phyloP scores from a whole-genome alignment of 805 yeast genomes.

The Wickerhamiella bombiphila region DNA sequence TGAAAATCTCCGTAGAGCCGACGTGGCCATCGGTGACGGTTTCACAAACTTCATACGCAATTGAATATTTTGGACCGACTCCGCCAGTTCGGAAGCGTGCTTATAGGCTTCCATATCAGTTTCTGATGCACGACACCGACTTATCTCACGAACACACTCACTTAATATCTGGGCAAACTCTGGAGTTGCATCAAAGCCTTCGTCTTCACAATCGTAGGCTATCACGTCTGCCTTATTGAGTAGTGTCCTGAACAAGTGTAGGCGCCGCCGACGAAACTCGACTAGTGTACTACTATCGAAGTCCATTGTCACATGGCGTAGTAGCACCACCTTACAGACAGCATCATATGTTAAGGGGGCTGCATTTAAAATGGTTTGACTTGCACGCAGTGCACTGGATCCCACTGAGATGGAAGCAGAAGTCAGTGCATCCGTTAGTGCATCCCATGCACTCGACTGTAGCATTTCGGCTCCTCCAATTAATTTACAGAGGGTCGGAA shows the following conservation, averaged over 20 bases:
- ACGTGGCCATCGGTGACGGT: too few relatives aligned
- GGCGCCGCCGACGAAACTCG: slow-evolving; percentile 10
- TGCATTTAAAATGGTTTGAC: slow-evolving; percentile 7
- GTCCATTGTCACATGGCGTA: slow-evolving; percentile 8
- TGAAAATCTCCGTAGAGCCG: too few relatives aligned
- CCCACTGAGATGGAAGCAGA: slow-evolving; percentile 2
- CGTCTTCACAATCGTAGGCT: too few relatives aligned
- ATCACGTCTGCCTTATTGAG: too few relatives aligned
- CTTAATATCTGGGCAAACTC: too few relatives aligned
- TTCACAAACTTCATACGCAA: too few relatives aligned
- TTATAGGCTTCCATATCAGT: too few relatives aligned
- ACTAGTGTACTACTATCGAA: slow-evolving; percentile 5
- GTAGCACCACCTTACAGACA: slow-evolving; percentile 12
- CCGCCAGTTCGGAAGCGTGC: too few relatives aligned
- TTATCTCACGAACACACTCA: too few relatives aligned
- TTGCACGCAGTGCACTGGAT: slow-evolving; percentile 10
- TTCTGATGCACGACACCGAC: too few relatives aligned
- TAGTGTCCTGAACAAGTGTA: slow-evolving; percentile 8
- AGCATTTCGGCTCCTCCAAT: slow-evolving; percentile 6
- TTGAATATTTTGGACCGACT: too few relatives aligned
- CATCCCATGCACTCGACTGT: slow-evolving; percentile 15
- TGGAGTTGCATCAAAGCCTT: too few relatives aligned
- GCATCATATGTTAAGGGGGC: slow-evolving; percentile 9
- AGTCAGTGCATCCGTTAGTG: slow-evolving; percentile 13
- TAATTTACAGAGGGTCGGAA: slow-evolving; percentile 4